Evolutionary conservation across 805 yeast genomes (phyloP), one percentile per base, ranked within the genome.

Genomic region (Candida ovalis): DNA sequence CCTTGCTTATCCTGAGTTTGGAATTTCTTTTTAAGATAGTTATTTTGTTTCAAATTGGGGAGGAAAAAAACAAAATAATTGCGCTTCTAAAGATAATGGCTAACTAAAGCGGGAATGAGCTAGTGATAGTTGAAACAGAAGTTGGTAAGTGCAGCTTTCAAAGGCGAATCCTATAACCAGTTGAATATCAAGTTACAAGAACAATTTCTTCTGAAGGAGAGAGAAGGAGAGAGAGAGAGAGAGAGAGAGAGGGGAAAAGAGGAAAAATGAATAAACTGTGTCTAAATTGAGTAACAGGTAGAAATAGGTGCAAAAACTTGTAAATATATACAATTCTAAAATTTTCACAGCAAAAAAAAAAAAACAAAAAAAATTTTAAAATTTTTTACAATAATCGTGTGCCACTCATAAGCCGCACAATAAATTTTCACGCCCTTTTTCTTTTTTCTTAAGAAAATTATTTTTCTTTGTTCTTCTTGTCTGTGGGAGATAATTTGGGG

Each of bases 171-270:
- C 38, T 23, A n/a, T 37, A 41, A 28, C 42, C 42, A 30, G 35
- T 38, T 37, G 51, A 46, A 42, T 40, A 39, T 51, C 48, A 47
- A 56, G 54, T 46, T 49, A 49, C 59, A 66, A 64, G 63, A 54
- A 61, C 54, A 53, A 61, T 57, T 65, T 54, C 56, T 65, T 68
- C 70, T 68, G 72, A 66, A 55, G 61, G 67, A 63, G 70, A 71
- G 72, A 68, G 68, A 62, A 67, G 61, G 67, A 61, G 64, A 60
- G 66, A 60, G 61, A 56, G 57, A 56, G 60, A 53, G 57, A 54
- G 59, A 61, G 58, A 53, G 54, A 55, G 55, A 59, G 55, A 38
- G 44, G 43, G 37, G 24, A 28, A 51, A 37, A 30, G 43, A 50
- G 25, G 48, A 38, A 38, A 44, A 45, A 49, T 35, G 47, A 36